Conservation (phyloP, 2,329 filamentous ascomycete species). For the Colletotrichum simmondsii region DNA sequence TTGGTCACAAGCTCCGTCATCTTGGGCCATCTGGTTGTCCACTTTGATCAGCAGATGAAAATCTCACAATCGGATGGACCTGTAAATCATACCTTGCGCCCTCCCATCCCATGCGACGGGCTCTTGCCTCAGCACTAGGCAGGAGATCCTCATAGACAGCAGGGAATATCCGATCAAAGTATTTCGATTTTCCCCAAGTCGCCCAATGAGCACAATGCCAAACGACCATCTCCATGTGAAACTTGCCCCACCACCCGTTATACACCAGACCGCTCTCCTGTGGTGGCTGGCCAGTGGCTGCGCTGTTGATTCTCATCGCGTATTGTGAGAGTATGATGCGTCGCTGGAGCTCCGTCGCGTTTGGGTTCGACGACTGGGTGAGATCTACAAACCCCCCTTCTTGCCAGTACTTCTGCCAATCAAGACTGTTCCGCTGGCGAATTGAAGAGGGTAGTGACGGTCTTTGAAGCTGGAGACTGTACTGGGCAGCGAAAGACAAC, state of each 20-base stretch:
- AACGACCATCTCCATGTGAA: slow-evolving; percentile 55
- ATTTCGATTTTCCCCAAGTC: slow-evolving; percentile 48
- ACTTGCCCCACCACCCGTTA: slow-evolving; percentile 52
- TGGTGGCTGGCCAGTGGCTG: slow-evolving; percentile 39
- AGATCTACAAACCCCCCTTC: too few relatives aligned
- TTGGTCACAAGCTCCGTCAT: slow-evolving; percentile 41
- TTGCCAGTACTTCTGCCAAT: too few relatives aligned
- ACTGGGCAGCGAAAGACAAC: too few relatives aligned
- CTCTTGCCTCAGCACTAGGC: slow-evolving; percentile 47
- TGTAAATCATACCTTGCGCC: slow-evolving; percentile 42
- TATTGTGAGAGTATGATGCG: slow-evolving; percentile 51
- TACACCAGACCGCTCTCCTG: slow-evolving; percentile 22
- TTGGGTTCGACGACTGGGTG: too few relatives aligned
- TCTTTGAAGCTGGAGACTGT: too few relatives aligned
- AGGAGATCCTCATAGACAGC: slow-evolving; percentile 59
- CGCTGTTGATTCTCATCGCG: slow-evolving; percentile 53
- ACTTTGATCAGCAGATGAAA: too few relatives aligned
- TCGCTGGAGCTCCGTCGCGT: too few relatives aligned
- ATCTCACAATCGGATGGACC: too few relatives aligned
- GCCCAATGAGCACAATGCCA: slow-evolving; percentile 54
- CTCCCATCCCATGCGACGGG: slow-evolving; percentile 51
- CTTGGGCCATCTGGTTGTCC: slow-evolving; percentile 48
- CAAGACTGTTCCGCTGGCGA: too few relatives aligned
- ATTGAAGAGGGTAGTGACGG: too few relatives aligned
- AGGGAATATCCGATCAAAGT: slow-evolving; percentile 49